Evolutionary conservation across 2,329 filamentous ascomycete species (phyloP).

Genomic region (Alternaria sp.): DNA sequence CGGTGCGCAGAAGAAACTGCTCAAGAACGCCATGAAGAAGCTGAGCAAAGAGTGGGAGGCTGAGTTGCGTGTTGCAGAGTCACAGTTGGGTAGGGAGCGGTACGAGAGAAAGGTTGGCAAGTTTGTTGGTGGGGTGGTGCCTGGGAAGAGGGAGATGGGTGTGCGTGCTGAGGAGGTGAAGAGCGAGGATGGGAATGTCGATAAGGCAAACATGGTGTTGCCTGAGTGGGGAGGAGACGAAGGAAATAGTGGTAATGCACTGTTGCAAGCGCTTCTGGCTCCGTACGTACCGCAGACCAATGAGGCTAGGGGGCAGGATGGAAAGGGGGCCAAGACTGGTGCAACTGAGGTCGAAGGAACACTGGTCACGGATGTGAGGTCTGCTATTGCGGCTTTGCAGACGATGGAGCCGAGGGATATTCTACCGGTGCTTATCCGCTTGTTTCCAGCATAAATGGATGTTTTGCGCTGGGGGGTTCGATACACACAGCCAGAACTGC

Average conservation of each 20-base stretch:
- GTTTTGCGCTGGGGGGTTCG: neutral
- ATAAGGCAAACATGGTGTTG: neutral
- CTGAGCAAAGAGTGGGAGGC: slow-evolving; percentile 16
- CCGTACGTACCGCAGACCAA: neutral
- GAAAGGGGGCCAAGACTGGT: neutral
- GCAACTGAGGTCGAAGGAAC: neutral
- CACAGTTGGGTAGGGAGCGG: neutral
- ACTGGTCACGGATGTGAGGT: slow-evolving; percentile 13
- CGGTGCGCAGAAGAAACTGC: slow-evolving; percentile 18
- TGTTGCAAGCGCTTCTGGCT: slow-evolving; percentile 14
- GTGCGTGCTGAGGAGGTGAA: neutral
- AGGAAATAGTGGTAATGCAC: neutral
- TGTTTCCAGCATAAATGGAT: slow-evolving; percentile 8
- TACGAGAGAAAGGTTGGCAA: slow-evolving; percentile 16
- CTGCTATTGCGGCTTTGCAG: slow-evolving; percentile 17
- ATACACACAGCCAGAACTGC: accelerated
- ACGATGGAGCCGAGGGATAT: slow-evolving; percentile 11
- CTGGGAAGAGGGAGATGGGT: slow-evolving; percentile 13
- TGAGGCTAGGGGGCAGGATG: neutral
- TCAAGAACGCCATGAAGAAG: slow-evolving; percentile 20
- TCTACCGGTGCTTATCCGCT: slow-evolving; percentile 13
- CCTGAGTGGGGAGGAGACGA: neutral
- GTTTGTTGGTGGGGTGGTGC: slow-evolving; percentile 25
- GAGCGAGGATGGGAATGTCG: neutral
- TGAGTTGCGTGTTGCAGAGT: slow-evolving; percentile 6